Base-by-base conservation (phyloP, 495 filamentous ascomycete genomes). In the Penicillium dipodomyicola region DNA sequence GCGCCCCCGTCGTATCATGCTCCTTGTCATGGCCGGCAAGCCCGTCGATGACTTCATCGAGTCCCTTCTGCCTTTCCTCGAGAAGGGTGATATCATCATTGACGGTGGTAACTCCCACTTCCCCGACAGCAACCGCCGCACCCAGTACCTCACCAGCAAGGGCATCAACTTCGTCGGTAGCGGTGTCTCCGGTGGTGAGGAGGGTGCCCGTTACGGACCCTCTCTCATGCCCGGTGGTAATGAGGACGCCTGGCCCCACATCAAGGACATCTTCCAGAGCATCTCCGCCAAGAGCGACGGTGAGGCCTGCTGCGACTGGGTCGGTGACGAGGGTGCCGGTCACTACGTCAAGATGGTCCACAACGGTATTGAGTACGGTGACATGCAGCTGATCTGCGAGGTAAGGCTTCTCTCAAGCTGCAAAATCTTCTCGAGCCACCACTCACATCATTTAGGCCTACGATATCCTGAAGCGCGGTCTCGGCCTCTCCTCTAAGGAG, bases 311-410 rank as follows among this genome's bases (percentile, higher is more conserved):
- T 98, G 94, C 72, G 92, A 98, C 77, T 98, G 94, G 94, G 94
- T 97, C 63, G 94, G 94, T 81, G 94, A 98, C 80, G 92, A 96
- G 73, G 94, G 94, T 82, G 87, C 94, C 71, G 94, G 94, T 58
- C 94, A 98, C 84, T 98, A 96, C 82, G 92, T 98, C 80, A 98
- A 98, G 88, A 98, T 98, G 95, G 94, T 98, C 57, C 94, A 98
- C 87, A 98, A 98, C 75, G 94, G 94, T 84, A 98, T 98, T 69
- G 94, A 98, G 80, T 98, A 98, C 72, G 94, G 94, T 87, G 94
- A 98, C 77, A 98, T 98, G 94, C 94, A 98, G 83, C 81, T 98
- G 72, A 98, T 98, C 75, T 95, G 89, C 77, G 94, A 98, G 87
- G 94, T 97, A 64, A 60, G 62, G 30, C 27, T 50, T 33, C 39